phyloP scores from a whole-genome alignment of 2,329 filamentous ascomycete species.

The Fusarium acutatum region DNA sequence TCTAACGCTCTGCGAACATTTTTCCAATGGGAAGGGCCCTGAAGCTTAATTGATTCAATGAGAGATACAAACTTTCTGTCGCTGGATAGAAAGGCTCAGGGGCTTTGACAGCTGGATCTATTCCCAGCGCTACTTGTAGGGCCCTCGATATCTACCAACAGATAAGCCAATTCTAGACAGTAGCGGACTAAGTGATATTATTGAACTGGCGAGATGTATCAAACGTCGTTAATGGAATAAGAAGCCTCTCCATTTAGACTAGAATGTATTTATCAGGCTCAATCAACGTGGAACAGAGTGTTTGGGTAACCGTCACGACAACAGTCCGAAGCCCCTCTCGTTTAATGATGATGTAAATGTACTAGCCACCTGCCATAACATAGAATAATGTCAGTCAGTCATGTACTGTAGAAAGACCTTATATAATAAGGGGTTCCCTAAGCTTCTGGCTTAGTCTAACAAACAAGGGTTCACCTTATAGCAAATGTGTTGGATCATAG shows the following conservation, averaged over 20 bases:
- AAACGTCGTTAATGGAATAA: accelerated
- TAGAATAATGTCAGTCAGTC: no score
- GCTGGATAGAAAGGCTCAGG: background rate
- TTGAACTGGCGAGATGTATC: no score
- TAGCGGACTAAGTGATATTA: background rate
- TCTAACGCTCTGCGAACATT: background rate
- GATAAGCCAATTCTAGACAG: background rate
- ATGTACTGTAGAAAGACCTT: no score
- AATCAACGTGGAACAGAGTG: accelerated
- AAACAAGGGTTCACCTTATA: accelerated
- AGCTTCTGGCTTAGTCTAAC: no score
- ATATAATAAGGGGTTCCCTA: no score
- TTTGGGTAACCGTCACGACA: no score
- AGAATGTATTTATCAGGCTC: background rate
- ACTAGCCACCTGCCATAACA: background rate
- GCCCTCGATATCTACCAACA: background rate
- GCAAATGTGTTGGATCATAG: accelerated
- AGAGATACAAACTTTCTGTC: background rate
- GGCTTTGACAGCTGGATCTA: background rate
- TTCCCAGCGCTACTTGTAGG: background rate
- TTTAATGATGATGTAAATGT: no score
- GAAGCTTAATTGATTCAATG: background rate
- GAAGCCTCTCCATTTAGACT: accelerated
- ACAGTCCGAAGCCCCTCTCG: background rate
- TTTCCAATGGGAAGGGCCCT: background rate